Conservation (phyloP, 345 rosid species). For the Nasturtium officinale region DNA sequence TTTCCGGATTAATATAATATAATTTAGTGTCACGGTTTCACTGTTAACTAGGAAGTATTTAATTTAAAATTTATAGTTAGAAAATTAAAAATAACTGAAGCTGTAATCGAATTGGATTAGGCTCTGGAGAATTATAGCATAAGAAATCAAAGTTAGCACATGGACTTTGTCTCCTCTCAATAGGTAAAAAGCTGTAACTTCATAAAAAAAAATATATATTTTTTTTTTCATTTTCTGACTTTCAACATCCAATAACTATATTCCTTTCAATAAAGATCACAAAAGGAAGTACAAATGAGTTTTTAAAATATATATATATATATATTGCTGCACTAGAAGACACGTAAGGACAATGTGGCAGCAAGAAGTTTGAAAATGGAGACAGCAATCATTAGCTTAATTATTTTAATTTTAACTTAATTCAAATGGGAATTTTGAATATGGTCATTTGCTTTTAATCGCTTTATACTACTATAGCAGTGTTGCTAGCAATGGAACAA, state of each 20-base stretch:
- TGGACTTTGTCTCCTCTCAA: conserved; percentile 46
- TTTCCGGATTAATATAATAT: not conserved
- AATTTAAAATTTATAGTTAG: not conserved
- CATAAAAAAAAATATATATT: not conserved
- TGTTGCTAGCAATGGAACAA: no score
- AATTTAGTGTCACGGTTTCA: not conserved
- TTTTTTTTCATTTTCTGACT: conserved; percentile 25
- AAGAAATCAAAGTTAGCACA: conserved; percentile 42
- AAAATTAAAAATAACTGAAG: not conserved
- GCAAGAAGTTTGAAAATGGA: conserved; percentile 43
- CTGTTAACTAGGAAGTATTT: not conserved
- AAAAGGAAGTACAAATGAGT: conserved; percentile 1
- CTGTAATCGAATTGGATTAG: conserved; percentile 34
- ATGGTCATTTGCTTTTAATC: not conserved
- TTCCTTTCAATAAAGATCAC: conserved; percentile 32
- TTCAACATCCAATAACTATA: conserved; percentile 38
- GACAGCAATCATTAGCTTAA: conserved; percentile 49
- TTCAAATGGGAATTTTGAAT: conserved; percentile 3
- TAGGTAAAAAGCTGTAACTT: conserved; percentile 27
- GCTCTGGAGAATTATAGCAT: conserved; percentile 34
- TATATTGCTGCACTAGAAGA: conserved; percentile 26
- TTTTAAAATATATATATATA: not conserved
- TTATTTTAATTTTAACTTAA: conserved; percentile 28
- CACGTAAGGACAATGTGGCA: conserved; percentile 45
- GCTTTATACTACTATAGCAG: not conserved